These are phyloP conservation scores for Oryza coarctata DNA, from an alignment of 176 grass and related monocot species.

Conservation along the genomic window DNA sequence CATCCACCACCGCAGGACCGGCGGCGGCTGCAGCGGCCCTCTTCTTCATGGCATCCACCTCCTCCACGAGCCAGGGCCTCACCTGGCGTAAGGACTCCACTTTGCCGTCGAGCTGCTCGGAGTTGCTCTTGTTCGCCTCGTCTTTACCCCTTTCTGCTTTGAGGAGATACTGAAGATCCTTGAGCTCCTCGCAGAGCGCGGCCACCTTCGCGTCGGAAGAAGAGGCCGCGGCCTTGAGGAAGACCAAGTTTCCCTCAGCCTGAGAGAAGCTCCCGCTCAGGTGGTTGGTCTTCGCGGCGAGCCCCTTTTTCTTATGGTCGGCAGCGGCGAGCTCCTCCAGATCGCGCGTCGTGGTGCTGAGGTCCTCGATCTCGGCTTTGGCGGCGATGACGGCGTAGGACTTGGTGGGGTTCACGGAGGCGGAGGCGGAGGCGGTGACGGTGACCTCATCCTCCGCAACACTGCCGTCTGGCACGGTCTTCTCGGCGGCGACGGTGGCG, in stretches of 20 bases:
- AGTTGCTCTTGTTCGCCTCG: slow-evolving; percentile 3
- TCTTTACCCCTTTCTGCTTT: slow-evolving; percentile 16
- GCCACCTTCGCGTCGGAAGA: slow-evolving; percentile 20
- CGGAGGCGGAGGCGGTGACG: neutral
- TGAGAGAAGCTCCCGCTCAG: slow-evolving; percentile 39
- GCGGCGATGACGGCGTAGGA: slow-evolving; percentile 48
- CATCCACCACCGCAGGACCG: neutral
- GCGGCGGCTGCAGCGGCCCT: slow-evolving; percentile 16
- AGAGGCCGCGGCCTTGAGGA: slow-evolving; percentile 28
- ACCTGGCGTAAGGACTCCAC: slow-evolving; percentile 28
- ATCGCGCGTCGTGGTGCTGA: slow-evolving; percentile 41
- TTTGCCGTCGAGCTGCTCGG: slow-evolving; percentile 4
- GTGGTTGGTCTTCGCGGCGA: slow-evolving; percentile 32
- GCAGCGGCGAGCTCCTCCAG: slow-evolving; percentile 49
- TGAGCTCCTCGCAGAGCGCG: slow-evolving; percentile 21
- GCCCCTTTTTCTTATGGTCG: slow-evolving; percentile 21
- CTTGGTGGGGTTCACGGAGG: slow-evolving; percentile 19
- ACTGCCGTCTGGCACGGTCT: slow-evolving; percentile 25
- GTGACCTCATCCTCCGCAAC: slow-evolving; percentile 8
- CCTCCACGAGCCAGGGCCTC: slow-evolving; percentile 45
- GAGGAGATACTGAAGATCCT: slow-evolving; percentile 34
- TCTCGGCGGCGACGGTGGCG: neutral
- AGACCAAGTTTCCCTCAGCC: slow-evolving; percentile 32
- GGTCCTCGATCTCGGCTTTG: slow-evolving; percentile 47
- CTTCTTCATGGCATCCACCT: slow-evolving; percentile 36